Evolutionary conservation across 2,329 filamentous ascomycete genomes (phyloP), one percentile per base, ranked within the genome.

Genomic region (Hypoxylon sp.): DNA sequence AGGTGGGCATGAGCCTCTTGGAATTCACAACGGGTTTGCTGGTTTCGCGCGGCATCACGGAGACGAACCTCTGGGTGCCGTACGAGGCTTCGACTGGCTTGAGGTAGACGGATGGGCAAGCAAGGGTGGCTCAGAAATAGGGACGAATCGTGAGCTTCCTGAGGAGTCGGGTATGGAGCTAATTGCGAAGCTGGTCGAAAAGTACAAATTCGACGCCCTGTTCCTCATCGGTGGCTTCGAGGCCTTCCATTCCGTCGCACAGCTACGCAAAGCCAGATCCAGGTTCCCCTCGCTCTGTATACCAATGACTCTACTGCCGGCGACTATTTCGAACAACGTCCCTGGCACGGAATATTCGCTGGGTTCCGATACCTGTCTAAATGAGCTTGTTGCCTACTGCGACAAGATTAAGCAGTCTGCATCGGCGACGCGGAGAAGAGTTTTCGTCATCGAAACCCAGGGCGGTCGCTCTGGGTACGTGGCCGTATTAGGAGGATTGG

Each of bases 291-390:
- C 90, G 1, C 90, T 99, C 72, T 92, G 91, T 75, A 97, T 99
- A 63, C 95, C 95, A 17, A 91, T 98, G 82, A 85, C 89, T 49
- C 83, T 97, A 37, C 82, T 99, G 21, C 95, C 95, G 0, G 95
- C 95, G n/a, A 99, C 95, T 8, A 94, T 99, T 67, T 97, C 92
- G 65, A 99, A 99, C 82, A 99, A 99, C 74, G 95, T 99, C 3
- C 95, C 95, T 0, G 95, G 95, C 33, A 97, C 94, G 0, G 95
- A 99, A 76, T 98, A 97, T 79, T 97, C 92, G 1, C 86, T 99
- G 41, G 95, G 95, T 38, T 97, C 92, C 26, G 95, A 99, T 71
- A 99, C 95, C 1, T 98, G 95, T 72, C 80, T 99, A 62, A 99
- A 99, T 78, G 92, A 96, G 52, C 83, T 99, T 33, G 92, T 97